Conservation (phyloP, 345 rosid species). For the Eucalyptus polybractea region DNA sequence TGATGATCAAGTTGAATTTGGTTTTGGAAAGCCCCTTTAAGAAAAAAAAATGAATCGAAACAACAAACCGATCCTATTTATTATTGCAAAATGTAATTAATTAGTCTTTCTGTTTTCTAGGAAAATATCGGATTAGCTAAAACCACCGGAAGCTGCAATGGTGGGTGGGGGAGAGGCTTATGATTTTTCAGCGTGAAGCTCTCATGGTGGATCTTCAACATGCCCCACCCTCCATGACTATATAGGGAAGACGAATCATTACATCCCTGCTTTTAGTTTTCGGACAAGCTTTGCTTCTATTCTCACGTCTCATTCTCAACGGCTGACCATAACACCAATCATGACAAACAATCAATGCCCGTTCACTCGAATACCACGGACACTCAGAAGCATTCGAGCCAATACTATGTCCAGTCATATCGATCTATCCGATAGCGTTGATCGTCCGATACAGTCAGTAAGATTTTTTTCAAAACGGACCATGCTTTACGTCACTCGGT, state of each 20-base stretch:
- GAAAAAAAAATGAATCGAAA: not conserved
- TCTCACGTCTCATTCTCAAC: not conserved
- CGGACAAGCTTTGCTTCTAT: not conserved
- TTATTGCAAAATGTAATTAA: not conserved
- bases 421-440: not conserved
- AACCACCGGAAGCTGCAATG: not conserved
- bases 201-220: not conserved
- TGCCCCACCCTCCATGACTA: not conserved
- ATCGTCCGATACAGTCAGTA: not conserved
- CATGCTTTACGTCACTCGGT: not conserved
- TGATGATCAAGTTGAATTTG: not conserved
- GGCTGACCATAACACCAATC: not conserved
- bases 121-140: not conserved
- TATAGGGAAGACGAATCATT: not conserved
- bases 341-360: not conserved
- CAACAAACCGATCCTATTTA: not conserved
- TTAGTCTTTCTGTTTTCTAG: not conserved
- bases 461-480: not conserved
- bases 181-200: not conserved
- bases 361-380: not conserved
- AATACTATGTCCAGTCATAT: not conserved
- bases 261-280: not conserved
- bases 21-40: not conserved
- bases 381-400: not conserved
- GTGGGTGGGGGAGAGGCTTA: not conserved